Conservation (phyloP, 1,139 yeast genomes). For the Saccharomycopsis hybrid region DNA sequence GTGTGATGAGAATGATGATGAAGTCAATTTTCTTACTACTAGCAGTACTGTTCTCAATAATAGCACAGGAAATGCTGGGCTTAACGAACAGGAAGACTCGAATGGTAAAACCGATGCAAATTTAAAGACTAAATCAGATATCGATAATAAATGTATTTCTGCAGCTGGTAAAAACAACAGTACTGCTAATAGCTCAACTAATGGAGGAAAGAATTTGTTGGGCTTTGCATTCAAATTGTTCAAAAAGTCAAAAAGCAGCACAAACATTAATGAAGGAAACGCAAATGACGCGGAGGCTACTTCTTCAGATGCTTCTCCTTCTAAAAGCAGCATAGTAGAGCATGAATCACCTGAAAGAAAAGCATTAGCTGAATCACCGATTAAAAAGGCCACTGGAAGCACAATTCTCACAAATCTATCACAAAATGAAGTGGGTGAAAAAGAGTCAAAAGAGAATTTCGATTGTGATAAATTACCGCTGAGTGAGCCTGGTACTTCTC, state of each 20-base stretch:
- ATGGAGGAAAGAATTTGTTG: slow-evolving; percentile 21
- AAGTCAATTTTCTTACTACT: slow-evolving; percentile 2
- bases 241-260: slow-evolving; percentile 24
- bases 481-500: too few species aligned
- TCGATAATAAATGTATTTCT: slow-evolving; percentile 6
- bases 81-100: slow-evolving; percentile 4
- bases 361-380: too few species aligned
- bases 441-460: too few species aligned
- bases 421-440: too few species aligned
- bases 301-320: too few species aligned
- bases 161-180: neutral
- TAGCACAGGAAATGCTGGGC: slow-evolving; percentile 5
- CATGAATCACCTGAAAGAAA: too few species aligned
- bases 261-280: slow-evolving; percentile 11
- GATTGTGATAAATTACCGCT: too few species aligned
- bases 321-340: too few species aligned
- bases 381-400: too few species aligned
- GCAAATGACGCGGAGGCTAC: slow-evolving; percentile 16
- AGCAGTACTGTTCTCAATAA: slow-evolving; percentile 4
- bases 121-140: neutral
- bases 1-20: slow-evolving; percentile 16
- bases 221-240: slow-evolving; percentile 29
- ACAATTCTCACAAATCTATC: too few species aligned
- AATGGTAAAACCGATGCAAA: slow-evolving; percentile 3
- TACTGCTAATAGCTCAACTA: slow-evolving; percentile 22